phyloP scores from a whole-genome alignment of 2,329 filamentous ascomycete species.

The Colletotrichum lini region DNA sequence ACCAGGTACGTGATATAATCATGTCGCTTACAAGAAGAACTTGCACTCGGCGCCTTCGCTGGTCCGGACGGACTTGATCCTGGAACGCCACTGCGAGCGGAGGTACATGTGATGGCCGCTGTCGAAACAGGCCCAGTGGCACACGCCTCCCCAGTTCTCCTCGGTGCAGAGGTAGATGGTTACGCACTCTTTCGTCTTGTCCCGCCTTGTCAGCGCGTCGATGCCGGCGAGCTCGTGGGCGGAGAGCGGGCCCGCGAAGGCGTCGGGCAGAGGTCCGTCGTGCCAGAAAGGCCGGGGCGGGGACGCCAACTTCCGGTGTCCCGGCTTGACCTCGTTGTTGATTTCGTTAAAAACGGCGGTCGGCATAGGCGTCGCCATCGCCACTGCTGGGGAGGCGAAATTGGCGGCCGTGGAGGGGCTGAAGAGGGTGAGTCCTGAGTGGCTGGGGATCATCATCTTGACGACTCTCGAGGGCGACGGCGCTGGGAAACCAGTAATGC shows the following conservation, averaged over 20 bases:
- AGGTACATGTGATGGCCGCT: not conserved
- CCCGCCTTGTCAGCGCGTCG: not conserved
- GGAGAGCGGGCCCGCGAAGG: not conserved
- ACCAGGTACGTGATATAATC: too few relatives aligned
- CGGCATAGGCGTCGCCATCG: not conserved
- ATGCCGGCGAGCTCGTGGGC: too few relatives aligned
- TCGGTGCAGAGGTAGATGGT: conserved; percentile 4
- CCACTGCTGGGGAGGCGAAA: accelerated
- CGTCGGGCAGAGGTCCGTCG: not conserved
- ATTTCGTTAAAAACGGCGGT: too few relatives aligned
- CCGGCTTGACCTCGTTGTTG: not conserved
- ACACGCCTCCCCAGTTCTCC: not conserved
- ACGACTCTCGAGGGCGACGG: not conserved
- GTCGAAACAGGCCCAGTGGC: conserved; percentile 8
- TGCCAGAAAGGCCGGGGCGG: not conserved
- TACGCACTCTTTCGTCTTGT: not conserved
- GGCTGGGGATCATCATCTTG: not conserved
- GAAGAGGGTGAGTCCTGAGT: not conserved
- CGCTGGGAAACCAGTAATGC: not conserved
- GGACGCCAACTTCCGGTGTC: not conserved
- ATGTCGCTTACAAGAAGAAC: conserved; percentile 9
- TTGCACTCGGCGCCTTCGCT: not conserved
- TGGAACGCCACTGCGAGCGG: not conserved
- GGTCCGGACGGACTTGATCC: conserved; percentile 6
- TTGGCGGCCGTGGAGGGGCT: too few relatives aligned